Evolutionary conservation across 2,329 filamentous ascomycete genomes (phyloP), one percentile per base, ranked within the genome.

Genomic region (Chaetomiaceae sp.): DNA sequence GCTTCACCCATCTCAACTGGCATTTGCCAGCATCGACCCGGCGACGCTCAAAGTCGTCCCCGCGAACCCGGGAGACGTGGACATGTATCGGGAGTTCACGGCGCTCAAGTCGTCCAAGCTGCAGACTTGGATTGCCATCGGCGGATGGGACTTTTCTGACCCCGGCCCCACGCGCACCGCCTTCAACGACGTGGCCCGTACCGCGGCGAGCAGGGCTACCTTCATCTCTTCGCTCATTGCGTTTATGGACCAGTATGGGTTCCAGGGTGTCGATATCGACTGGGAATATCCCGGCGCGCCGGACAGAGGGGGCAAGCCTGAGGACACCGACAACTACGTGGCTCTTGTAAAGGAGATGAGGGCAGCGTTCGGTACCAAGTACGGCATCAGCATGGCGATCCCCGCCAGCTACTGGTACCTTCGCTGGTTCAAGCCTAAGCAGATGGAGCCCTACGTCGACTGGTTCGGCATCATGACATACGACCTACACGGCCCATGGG

Each of bases 241-340:
- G 9, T 48, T 15, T 55, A 68, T 74, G 66, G 37, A 57, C 0
- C 50, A 54, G 23, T 71, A 69, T 48, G 68, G 67, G 3, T 75
- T 75, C 50, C 62, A 71, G 9, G 74, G 75, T 2, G 65, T 72
- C 2, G 75, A 79, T 51, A 52, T 78, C 0, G 73, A 77, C 53
- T 77, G 75, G 75, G 73, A 78, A 47, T 76, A 72, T 51, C 75
- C 74, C 0, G 70, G 43, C 0, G 61, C 59, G 3, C 36, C 57
- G 7, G 65, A 73, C 0, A 71, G 70, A 7, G 74, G 75, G 0
- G 54, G 56, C 0, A 55, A 58, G 2, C 64, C 36, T 1, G 43
- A 46, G 17, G 75, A 78, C 54, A 68, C 59, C 0, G 51, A 51
- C 1, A 76, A 77, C 55, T 66, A 70, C 17, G 66, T 68, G 0